A percentile compares a stretch with the other conserved stretches of the same genome.
Evolutionary conservation across 2,329 filamentous ascomycete genomes (phyloP).

Genomic region (Aureobasidium mangrovei): DNA sequence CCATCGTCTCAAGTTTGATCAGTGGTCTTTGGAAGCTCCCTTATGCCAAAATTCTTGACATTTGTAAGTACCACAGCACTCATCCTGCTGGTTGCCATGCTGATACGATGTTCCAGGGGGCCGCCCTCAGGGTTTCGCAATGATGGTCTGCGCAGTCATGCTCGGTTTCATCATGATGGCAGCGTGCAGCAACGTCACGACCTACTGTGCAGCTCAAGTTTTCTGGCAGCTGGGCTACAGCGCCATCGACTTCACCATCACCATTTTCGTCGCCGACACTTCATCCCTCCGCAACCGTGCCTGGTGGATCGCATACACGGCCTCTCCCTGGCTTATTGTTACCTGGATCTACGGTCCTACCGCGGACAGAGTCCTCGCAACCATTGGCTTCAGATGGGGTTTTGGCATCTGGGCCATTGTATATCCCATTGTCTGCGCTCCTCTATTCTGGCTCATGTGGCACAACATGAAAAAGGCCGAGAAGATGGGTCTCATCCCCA

Average conservation of each 20-base stretch:
- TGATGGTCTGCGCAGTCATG: conserved; percentile 24
- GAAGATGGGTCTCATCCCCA: conserved; percentile 21
- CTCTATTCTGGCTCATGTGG: conserved; percentile 22
- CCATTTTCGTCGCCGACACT: conserved; percentile 28
- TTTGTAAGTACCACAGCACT: conserved; percentile 22
- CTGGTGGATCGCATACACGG: conserved; percentile 24
- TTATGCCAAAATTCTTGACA: conserved; percentile 33
- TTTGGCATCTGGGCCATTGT: conserved; percentile 26
- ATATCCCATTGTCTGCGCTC: conserved; percentile 22
- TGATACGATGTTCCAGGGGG: conserved; percentile 17
- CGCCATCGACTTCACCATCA: conserved; percentile 24
- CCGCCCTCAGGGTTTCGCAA: conserved; percentile 31
- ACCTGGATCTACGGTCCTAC: conserved; percentile 24
- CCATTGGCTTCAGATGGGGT: conserved; percentile 24
- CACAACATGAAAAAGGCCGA: conserved; percentile 23
- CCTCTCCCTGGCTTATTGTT: conserved; percentile 26
- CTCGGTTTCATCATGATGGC: conserved; percentile 25
- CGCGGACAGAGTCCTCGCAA: conserved; percentile 20
- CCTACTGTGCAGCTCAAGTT: conserved; percentile 25
- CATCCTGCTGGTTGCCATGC: conserved; percentile 14
- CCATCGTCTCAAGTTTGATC: conserved; percentile 30
- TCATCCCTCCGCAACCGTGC: conserved; percentile 26
- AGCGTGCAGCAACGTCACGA: conserved; percentile 21
- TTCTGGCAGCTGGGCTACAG: conserved; percentile 26
- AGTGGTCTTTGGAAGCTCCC: conserved; percentile 31